A percentile compares a stretch with the other conserved stretches of the same genome.
These are phyloP conservation scores for Leonotis leonurus DNA, from an alignment of 257 asterid genomes.

Conservation along the genomic window DNA sequence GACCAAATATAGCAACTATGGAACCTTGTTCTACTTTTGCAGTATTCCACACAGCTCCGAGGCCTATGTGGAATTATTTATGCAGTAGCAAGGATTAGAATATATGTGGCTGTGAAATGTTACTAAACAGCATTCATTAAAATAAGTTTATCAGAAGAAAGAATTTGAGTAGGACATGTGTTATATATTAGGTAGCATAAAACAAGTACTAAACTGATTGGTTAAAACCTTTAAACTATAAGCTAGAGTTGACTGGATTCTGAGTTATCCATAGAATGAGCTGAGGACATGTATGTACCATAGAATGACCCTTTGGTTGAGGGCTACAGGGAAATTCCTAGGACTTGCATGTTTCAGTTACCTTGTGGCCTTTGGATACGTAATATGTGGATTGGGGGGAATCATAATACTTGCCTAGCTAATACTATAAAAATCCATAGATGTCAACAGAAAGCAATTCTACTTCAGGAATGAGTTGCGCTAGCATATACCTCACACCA, in stretches of 20 bases:
- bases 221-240: background rate
- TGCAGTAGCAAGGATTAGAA: too few relatives aligned
- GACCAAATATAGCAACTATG: constrained; percentile 88
- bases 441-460: background rate
- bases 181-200: background rate
- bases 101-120: background rate
- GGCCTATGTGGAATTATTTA: constrained; percentile 43
- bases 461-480: background rate
- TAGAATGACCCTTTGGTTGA: background rate
- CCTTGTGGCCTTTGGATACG: background rate
- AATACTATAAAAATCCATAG: background rate
- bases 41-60: constrained; percentile 99
- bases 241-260: background rate
- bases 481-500: background rate
- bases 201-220: background rate
- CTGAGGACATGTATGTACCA: background rate
- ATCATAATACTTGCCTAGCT: background rate
- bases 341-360: background rate
- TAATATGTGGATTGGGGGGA: background rate
- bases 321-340: background rate
- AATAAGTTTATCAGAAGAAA: background rate
- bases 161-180: background rate
- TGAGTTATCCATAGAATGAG: background rate
- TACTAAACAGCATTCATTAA: background rate
- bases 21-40: constrained; percentile 97